Evolutionary conservation across 2,329 filamentous ascomycete genomes (phyloP), one percentile per base, ranked within the genome.

Genomic region (Diaporthe vexans): DNA sequence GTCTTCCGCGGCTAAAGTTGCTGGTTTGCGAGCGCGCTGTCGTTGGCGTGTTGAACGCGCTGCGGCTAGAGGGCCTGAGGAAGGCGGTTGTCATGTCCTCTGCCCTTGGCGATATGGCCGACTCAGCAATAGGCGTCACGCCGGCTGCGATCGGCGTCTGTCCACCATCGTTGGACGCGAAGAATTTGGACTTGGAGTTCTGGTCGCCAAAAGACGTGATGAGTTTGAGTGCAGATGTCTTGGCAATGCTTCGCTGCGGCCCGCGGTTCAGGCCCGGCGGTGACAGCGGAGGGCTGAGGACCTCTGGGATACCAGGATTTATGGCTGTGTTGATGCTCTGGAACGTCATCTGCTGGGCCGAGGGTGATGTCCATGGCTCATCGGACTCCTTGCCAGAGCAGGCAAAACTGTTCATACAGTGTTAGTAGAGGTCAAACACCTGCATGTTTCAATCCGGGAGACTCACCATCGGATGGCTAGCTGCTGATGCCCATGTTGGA

Each of bases 281-380:
- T 1, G 94, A 95, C n/a, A 94, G 82, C 3, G 94, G 90, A 21
- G 93, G 91, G 80, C 94, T 93, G 8, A 94, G 83, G 74, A 92
- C 81, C 81, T 93, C 86, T 74, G 90, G 88, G 48, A 92, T 89
- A 35, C 84, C 84, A 35, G 74, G 59, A 17, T 71, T 74, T 40
- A 75, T 24, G 46, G 69, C 40, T 15, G 72, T 58, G 61, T 74
- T 74, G 72, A 90, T 84, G 77, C 83, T 87, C 77, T 78, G 80
- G 80, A 91, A 91, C 76, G 85, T 89, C 56, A 92, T 83, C 78
- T 87, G 92, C 77, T 82, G 89, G 77, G 95, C 94, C 3, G 94
- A 93, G 13, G 96, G 95, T 11, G 95, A 97, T 26, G 92, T 91
- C 95, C 95, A 98, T 1, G 94, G 93, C 81, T 97, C 95, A 0